Evolutionary conservation across 1,139 yeast genomes (phyloP).

Genomic region (Suhomyces guaymorum): DNA sequence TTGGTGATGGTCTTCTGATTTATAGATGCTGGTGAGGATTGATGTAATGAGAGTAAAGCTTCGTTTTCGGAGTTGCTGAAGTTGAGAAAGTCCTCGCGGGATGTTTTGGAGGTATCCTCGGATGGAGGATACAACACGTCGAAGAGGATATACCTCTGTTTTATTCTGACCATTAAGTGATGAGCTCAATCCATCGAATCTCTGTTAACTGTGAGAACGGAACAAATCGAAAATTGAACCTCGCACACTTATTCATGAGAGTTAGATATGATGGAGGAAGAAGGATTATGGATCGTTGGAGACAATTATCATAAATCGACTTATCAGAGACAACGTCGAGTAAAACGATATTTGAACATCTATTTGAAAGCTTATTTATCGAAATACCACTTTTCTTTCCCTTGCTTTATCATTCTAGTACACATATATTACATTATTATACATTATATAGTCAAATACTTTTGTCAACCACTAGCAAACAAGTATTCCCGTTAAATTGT

Average conservation of each 20-base stretch:
- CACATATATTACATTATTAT: no score
- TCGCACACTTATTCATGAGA: no score
- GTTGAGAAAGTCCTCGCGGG: slow-evolving; percentile 19
- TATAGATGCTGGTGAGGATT: slow-evolving; percentile 47
- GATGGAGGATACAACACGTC: slow-evolving; percentile 69
- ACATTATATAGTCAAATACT: background rate
- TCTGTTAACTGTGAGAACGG: background rate
- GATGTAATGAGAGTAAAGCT: slow-evolving; percentile 49
- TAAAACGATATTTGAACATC: no score
- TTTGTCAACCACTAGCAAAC: no score
- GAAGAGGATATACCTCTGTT: slow-evolving; percentile 79
- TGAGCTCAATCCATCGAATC: background rate
- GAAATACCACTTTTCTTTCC: no score
- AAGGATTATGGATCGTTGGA: background rate
- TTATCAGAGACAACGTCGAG: no score
- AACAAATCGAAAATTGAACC: no score
- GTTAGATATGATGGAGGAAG: background rate
- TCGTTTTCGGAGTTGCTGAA: slow-evolving; percentile 33
- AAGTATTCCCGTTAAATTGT: slow-evolving; percentile 26
- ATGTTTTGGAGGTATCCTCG: slow-evolving; percentile 11
- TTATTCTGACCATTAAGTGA: slow-evolving; percentile 74
- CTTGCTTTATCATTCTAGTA: no score
- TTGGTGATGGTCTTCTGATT: slow-evolving; percentile 50
- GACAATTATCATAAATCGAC: no score
- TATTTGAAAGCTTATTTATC: no score